Evolutionary conservation across 2,329 filamentous ascomycete genomes (phyloP).

Genomic region (Colletotrichum sp.): DNA sequence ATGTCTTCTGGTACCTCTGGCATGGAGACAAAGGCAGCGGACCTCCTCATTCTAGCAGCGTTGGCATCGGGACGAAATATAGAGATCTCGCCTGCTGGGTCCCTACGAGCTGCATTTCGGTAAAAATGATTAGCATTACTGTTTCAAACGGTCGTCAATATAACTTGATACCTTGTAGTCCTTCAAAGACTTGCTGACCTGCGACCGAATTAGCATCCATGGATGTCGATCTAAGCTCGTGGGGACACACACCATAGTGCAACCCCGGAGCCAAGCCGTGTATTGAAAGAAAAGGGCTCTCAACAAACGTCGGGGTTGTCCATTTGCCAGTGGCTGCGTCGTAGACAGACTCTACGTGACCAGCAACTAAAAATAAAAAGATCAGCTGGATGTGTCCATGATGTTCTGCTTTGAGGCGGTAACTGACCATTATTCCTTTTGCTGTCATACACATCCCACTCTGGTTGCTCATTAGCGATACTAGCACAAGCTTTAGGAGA

Average conservation of each 20-base stretch:
- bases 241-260: neutral
- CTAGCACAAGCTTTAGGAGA: neutral
- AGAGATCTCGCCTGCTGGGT: neutral
- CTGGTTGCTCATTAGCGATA: neutral
- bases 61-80: neutral
- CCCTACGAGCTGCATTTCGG: neutral
- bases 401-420: neutral
- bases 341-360: neutral
- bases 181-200: slow-evolving; percentile 4
- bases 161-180: neutral
- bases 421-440: neutral
- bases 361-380: neutral
- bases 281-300: neutral
- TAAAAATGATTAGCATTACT: neutral
- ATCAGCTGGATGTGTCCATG: neutral
- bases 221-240: neutral
- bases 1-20: slow-evolving; percentile 63
- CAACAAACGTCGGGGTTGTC: neutral
- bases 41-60: neutral
- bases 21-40: slow-evolving; percentile 54
- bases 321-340: neutral
- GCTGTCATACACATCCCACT: slow-evolving; percentile 2
- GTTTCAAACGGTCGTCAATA: neutral
- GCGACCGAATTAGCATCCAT: neutral
- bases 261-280: neutral